Conservation (phyloP, 164 flowering plant species). For the Stephania japonica region DNA sequence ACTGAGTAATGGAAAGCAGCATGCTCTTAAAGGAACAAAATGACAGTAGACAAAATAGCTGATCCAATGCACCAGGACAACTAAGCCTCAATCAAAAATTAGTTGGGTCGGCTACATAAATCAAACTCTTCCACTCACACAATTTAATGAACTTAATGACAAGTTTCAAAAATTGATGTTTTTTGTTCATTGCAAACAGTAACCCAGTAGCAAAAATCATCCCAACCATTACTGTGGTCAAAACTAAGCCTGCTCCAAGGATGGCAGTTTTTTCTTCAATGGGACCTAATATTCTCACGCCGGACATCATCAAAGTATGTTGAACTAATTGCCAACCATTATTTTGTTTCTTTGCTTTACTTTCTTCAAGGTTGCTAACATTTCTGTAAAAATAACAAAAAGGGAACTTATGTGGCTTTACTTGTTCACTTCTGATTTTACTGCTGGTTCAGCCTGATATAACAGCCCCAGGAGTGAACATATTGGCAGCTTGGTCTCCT, state of each 20-base stretch:
- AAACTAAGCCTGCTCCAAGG: neutral
- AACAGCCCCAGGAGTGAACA: constrained; percentile 11
- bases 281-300: neutral
- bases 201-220: neutral
- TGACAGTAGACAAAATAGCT: no score
- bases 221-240: neutral
- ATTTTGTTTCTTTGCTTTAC: constrained; percentile 15
- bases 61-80: neutral
- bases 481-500: constrained; percentile 16
- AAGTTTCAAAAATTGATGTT: no score
- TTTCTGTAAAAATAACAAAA: neutral
- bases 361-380: no score
- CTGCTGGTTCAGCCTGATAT: constrained; percentile 7
- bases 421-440: neutral
- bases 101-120: no score
- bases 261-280: neutral
- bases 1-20: neutral
- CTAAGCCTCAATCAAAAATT: no score
- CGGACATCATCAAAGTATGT: neutral
- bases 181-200: neutral
- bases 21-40: no score
- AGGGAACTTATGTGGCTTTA: neutral
- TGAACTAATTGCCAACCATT: neutral
- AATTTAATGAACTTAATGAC: no score
- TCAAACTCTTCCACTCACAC: no score